Base-by-base conservation (phyloP, 2,329 filamentous ascomycete species). In the Podosphaera xanthii region DNA sequence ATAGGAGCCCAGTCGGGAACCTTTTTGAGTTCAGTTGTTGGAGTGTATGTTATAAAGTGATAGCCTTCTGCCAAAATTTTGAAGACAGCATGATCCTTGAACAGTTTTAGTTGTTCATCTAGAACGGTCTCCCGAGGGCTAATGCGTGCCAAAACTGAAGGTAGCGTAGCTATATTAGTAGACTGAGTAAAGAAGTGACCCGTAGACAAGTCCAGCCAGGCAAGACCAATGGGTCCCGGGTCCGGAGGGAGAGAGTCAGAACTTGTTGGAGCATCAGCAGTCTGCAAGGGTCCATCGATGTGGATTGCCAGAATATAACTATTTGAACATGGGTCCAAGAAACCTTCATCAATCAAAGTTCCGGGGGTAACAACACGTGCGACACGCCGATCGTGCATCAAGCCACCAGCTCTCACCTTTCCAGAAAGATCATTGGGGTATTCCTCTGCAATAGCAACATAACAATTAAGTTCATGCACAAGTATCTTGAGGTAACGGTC, bases 261-360 rank as follows among this genome's bases (percentile, higher is more conserved):
- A n/a, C 44, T 9, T 52, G 30, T 9, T 30, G 46, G 4, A 54
- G 54, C 10, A 7, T 57, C 22, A 42, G 9, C 14, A 30, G 22
- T 34, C 3, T 40, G 10, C 10, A 48, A 30, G 36, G 65, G 54
- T 4, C 66, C 60, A 60, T 76, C 71, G 35, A 85, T 69, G 67
- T 94, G 80, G 55, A 97, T 78, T 44, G 87, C 84, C 69, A 97
- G 79, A 40, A 97, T 77, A 70, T 91, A 98, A 69, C 96, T 97
- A 71, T 92, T 96, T 66, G 87, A 82, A 68, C 86, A 91, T 1
- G 89, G 87, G 69, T 97, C 87, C 76, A 98, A 89, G 70, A 97
- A 98, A 66, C 89, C 90, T 72, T 98, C 92, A 70, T 98, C 92
- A 64, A 98, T 95, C 59, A 98, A 75, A 1, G 92, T 98, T 30